A percentile compares a stretch with the other conserved stretches of the same genome.
These are phyloP conservation scores for Xerocomus minutiporus DNA, from an alignment of 1,284 basidiomycete genomes.

Conservation along the genomic window DNA sequence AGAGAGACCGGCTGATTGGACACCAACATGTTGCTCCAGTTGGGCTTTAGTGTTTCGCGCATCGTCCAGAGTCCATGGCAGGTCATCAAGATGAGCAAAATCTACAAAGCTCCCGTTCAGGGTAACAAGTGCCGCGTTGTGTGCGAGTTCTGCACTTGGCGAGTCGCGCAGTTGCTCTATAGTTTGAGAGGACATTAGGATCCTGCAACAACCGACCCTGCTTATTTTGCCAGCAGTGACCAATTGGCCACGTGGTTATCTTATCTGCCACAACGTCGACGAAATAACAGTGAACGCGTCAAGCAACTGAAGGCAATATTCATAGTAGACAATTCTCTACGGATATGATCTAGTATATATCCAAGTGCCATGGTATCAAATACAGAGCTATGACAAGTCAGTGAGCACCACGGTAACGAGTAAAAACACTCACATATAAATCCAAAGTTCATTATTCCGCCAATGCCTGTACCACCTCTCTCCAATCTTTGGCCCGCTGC, in stretches of 20 bases:
- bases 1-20: conserved; percentile 5
- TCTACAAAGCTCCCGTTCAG: conserved; percentile 47
- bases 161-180: conserved; percentile 48
- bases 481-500: conserved; percentile 52
- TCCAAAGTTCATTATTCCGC: neutral
- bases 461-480: conserved; percentile 37
- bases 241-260: no score
- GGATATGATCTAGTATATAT: neutral
- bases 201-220: neutral
- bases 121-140: conserved; percentile 38
- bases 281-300: no score
- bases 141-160: conserved; percentile 41
- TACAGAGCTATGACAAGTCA: neutral
- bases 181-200: conserved; percentile 42
- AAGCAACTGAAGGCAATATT: no score
- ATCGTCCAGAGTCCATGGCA: conserved; percentile 39
- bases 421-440: neutral
- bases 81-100: conserved; percentile 44
- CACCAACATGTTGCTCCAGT: conserved; percentile 43
- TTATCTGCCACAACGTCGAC: no score
- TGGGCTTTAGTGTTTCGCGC: conserved; percentile 36
- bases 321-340: no score
- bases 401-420: neutral
- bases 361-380: neutral
- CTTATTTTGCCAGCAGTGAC: no score